Evolutionary conservation across 2,329 filamentous ascomycete genomes (phyloP), one percentile per base, ranked within the genome.

Genomic region (Sporothrix euskadiensis): DNA sequence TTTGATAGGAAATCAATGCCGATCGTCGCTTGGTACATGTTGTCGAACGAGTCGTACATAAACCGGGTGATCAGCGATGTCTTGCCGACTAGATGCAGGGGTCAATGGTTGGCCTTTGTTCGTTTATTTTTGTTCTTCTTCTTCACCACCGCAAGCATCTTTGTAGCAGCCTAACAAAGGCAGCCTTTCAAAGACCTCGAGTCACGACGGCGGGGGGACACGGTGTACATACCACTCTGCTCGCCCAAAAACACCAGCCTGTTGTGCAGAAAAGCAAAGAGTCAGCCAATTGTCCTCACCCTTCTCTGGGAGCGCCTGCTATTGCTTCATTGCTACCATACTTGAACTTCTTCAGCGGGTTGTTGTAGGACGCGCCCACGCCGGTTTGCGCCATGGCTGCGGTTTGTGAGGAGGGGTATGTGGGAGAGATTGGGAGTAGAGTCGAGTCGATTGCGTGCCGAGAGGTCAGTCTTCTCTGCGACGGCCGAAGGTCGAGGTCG

Each of bases 281-380:
- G 73, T 76, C 41, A 75, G 74, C 65, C 57, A 52, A 57, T n/a
- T 14, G 44, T 35, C 49, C 4, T 26, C 44, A 22, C 26, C 1
- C 14, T 16, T 73, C 84, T 66, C 26, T 9, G 41, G n/a, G 35
- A 61, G 39, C 35, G 16, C 19, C 10, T 35, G 22, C 52, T 19
- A 16, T 10, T 44, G 32, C 4, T 61, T 19, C 22, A 26, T 56
- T 56, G 52, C 52, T 49, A 8, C 16, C 69, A 74, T 87, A 98
- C 94, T 99, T 99, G 92, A 98, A 99, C 85, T 99, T 99, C 92
- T 99, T 99, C 85, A 99, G 87, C 80, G 96, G 96, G 87, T 98
- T 98, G 83, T 97, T 98, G 88, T 98, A 99, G 77, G 93, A 93
- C 83, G 92, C 93, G 80, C 90, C 91, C 76, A 86, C 83, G 79